Evolutionary conservation across 2,329 filamentous ascomycete species (phyloP).

Genomic region (Dichotomopilus funicola): DNA sequence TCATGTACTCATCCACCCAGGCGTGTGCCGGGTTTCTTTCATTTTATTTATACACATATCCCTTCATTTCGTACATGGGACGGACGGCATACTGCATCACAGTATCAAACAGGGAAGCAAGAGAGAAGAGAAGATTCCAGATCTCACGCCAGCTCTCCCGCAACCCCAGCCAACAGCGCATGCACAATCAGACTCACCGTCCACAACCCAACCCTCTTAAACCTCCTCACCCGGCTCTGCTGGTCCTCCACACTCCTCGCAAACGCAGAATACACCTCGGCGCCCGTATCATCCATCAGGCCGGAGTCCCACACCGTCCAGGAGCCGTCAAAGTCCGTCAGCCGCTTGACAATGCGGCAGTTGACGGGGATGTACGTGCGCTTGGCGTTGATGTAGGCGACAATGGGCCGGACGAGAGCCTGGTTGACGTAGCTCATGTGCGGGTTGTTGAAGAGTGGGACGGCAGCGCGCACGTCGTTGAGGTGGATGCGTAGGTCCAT

Average conservation of each 20-base stretch:
- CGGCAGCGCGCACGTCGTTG: conserved; percentile 87
- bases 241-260: conserved; percentile 85
- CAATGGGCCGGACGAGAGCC: conserved; percentile 87
- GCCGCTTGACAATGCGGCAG: conserved; percentile 86
- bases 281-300: conserved; percentile 86
- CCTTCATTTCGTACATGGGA: neutral
- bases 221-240: conserved; percentile 73
- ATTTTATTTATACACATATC: conserved; percentile 1
- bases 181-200: conserved; percentile 87
- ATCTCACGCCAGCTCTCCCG: conserved; percentile 60
- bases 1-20: no score
- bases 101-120: no score
- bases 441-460: conserved; percentile 77
- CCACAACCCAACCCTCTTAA: conserved; percentile 94
- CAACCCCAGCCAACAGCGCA: conserved; percentile 90
- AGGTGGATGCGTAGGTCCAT: conserved; percentile 94
- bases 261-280: conserved; percentile 92
- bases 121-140: no score
- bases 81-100: no score
- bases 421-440: conserved; percentile 95
- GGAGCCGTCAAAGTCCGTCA: conserved; percentile 84
- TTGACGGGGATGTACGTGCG: conserved; percentile 92
- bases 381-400: conserved; percentile 95
- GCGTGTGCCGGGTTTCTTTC: no score
- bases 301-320: conserved; percentile 95